Base-by-base conservation (phyloP, 768 basidiomycete species). In the Psilocybe cubensis region DNA sequence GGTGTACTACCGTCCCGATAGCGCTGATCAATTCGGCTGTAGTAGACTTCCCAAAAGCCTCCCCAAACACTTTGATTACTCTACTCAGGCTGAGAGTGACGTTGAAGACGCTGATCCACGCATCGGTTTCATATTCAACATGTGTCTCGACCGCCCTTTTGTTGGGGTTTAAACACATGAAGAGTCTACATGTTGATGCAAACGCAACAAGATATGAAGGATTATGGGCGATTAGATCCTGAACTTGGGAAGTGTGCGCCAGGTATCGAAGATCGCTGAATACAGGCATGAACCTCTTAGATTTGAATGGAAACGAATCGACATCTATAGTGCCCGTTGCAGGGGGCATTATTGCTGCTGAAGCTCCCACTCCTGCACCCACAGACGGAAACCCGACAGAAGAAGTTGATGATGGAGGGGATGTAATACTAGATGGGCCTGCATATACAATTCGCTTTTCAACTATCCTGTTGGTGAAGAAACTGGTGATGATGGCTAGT, bases 31-130 rank as follows among this genome's bases (percentile, higher is more conserved):
- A 79, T 60, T 90, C 83, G 2, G 81, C 76, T 40, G 48, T 57
- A 56, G 62, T 59, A 24, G 62, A 62, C 47, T 77, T 76, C n/a
- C 80, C 72, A 67, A 89, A 96, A 0, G 91, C 89, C 63, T 92
- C 91, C 5, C 95, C 96, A 59, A 94, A 92, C 1, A 89, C 88
- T 68, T 94, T 92, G 76, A 93, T 92, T 38, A 94, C 86, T 42
- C 94, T 87, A 5, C 91, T 90, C 23, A 99, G 75, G 29, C 93
- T 95, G 9, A 96, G 83, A 5, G 94, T 95, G 21, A 98, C 90
- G 63, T 96, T 95, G 74, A 98, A 98, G 12, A 97, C 93, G 64
- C 89, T 92, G 60, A 97, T 93, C 96, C 96, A 97, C 18, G 90
- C 89, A 62, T 99, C 97, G 27, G 91, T 90, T 75, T 99, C 97